phyloP scores from a whole-genome alignment of 352 stramenopile genomes.

The Peronospora tabacina region DNA sequence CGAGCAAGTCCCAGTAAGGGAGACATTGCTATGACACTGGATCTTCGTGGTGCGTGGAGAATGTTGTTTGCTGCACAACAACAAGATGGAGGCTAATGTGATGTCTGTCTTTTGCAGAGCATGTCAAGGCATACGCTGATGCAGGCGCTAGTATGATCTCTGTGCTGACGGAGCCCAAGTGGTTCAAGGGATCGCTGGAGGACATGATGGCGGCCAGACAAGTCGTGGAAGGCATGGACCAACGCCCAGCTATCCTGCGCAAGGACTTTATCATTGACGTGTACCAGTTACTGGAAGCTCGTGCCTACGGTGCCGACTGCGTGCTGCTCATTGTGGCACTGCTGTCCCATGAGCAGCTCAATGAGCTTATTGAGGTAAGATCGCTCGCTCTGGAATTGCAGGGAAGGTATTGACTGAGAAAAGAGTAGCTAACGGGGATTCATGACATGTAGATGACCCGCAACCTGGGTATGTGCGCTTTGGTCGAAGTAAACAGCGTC shows the following conservation, averaged over 20 bases:
- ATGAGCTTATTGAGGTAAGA: constrained; percentile 52
- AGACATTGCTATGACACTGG: constrained; percentile 84
- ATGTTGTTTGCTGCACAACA: background rate
- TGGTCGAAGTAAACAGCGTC: constrained; percentile 97
- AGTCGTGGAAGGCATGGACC: constrained; percentile 33
- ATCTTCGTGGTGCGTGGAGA: constrained; percentile 43
- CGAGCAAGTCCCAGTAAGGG: constrained; percentile 95
- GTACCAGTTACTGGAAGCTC: constrained; percentile 93
- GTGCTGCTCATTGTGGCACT: constrained; percentile 96
- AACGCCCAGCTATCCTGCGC: constrained; percentile 68
- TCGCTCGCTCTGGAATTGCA: background rate
- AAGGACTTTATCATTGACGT: constrained; percentile 95
- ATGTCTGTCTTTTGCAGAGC: constrained; percentile 39
- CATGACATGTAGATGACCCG: constrained; percentile 51
- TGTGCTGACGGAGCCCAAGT: constrained; percentile 95
- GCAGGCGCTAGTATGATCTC: constrained; percentile 94
- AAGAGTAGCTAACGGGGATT: background rate
- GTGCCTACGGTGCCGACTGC: constrained; percentile 92
- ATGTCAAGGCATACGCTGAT: constrained; percentile 87
- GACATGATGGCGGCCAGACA: constrained; percentile 59
- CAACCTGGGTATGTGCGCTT: constrained; percentile 91
- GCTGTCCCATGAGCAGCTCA: constrained; percentile 51
- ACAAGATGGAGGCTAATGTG: constrained; percentile 11
- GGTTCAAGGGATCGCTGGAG: constrained; percentile 95
- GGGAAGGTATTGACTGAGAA: background rate